Evolutionary conservation across 1,139 yeast genomes (phyloP).

Genomic region (Suhomyces choctaworum): DNA sequence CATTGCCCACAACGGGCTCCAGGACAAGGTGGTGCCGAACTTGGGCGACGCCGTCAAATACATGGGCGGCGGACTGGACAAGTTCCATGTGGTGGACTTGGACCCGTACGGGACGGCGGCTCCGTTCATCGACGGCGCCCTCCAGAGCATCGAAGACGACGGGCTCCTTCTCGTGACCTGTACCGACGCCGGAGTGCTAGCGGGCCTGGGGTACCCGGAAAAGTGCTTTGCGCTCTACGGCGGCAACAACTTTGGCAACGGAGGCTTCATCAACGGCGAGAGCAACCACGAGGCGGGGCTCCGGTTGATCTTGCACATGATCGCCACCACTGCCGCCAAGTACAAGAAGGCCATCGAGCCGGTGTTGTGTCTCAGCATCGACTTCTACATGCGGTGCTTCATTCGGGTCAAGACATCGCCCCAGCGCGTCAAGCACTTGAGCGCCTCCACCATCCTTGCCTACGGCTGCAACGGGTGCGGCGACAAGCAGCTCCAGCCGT

Average conservation of each 20-base stretch:
- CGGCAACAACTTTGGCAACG: conserved; percentile 66
- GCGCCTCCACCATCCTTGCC: conserved; percentile 72
- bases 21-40: conserved; percentile 56
- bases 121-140: conserved; percentile 89
- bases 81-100: conserved; percentile 82
- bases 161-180: conserved; percentile 90
- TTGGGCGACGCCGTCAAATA: conserved; percentile 85
- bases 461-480: conserved; percentile 91
- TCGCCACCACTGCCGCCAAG: conserved; percentile 83
- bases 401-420: conserved; percentile 78
- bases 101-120: conserved; percentile 98
- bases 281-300: conserved; percentile 93
- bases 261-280: conserved; percentile 66
- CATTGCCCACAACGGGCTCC: conserved; percentile 62
- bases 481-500: conserved; percentile 63
- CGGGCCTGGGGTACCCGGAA: conserved; percentile 95
- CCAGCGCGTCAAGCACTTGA: conserved; percentile 70
- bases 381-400: conserved; percentile 86
- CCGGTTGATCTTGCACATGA: conserved; percentile 73
- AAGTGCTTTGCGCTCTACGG: conserved; percentile 94
- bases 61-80: conserved; percentile 54
- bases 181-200: conserved; percentile 93
- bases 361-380: conserved; percentile 77
- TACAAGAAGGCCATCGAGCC: conserved; percentile 90
- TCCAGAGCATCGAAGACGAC: conserved; percentile 76